These are phyloP conservation scores for Acacia crassicarpa DNA, from an alignment of 306 rosid genomes.

Conservation along the genomic window DNA sequence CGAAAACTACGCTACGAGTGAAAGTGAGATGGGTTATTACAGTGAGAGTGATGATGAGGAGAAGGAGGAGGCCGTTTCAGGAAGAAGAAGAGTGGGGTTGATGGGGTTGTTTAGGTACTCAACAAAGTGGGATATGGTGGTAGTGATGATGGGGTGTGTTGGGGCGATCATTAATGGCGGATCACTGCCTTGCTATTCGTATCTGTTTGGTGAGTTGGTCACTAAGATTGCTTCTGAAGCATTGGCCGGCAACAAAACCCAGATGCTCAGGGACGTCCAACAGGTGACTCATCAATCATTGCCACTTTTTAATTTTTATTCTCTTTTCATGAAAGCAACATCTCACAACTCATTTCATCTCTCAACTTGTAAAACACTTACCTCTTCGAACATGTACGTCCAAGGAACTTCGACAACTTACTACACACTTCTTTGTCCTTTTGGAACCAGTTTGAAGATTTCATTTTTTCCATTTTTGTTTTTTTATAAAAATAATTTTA, in stretches of 20 bases:
- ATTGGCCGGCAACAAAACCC: constrained; percentile 15
- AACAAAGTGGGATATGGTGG: constrained; percentile 69
- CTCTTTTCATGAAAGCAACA: no score
- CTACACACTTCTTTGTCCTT: no score
- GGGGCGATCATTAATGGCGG: constrained; percentile 93
- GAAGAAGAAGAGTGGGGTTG: constrained; percentile 50
- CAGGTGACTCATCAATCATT: constrained; percentile 29
- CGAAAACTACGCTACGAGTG: constrained; percentile 48
- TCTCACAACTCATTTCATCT: no score
- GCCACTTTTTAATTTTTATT: no score
- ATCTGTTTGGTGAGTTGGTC: constrained; percentile 69
- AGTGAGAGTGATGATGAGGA: constrained; percentile 37
- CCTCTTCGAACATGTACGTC: no score
- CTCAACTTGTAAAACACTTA: no score
- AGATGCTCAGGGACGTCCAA: constrained; percentile 59
- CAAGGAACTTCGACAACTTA: no score
- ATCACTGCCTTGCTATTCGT: constrained; percentile 84
- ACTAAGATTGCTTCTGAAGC: constrained; percentile 58
- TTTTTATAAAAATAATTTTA: no score
- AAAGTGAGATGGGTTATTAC: constrained; percentile 28
- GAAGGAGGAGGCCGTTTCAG: constrained; percentile 29
- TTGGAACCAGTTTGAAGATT: no score
- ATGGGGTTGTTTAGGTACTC: constrained; percentile 80
- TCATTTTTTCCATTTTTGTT: no score
- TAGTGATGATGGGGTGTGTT: constrained; percentile 80